A percentile compares a stretch with the other conserved stretches of the same genome.
These are phyloP conservation scores for Hymenoscyphus infarciens DNA, from an alignment of 2,329 filamentous ascomycete genomes.

Conservation along the genomic window DNA sequence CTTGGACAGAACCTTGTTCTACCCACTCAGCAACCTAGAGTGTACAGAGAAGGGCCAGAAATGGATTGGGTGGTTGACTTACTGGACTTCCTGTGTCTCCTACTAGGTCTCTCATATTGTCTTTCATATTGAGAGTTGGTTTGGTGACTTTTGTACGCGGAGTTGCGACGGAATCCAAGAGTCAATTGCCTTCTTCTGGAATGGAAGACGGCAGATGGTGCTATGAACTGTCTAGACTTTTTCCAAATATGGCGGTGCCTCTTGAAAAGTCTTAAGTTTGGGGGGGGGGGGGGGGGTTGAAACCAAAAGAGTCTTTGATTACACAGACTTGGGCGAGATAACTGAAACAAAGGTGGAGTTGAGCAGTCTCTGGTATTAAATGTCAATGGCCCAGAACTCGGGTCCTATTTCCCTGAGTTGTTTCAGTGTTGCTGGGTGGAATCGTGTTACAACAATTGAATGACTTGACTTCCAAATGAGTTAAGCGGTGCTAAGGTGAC, in stretches of 20 bases:
- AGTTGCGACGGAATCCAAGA: background rate
- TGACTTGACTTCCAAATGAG: too few species aligned
- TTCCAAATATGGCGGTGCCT: background rate
- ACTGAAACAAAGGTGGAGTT: background rate
- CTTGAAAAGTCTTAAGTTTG: background rate
- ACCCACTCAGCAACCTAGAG: background rate
- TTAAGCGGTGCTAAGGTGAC: background rate
- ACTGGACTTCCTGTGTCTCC: background rate
- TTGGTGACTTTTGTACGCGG: background rate
- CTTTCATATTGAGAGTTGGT: background rate
- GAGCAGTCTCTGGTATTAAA: background rate
- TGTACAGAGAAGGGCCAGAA: background rate
- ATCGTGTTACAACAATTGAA: too few species aligned
- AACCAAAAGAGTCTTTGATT: background rate
- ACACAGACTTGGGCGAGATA: background rate
- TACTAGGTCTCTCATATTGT: background rate
- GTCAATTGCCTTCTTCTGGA: background rate
- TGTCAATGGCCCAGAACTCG: background rate
- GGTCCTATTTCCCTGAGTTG: background rate
- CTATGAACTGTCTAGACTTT: too few species aligned
- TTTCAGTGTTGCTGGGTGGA: too few species aligned
- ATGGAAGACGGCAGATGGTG: background rate
- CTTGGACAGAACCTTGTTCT: background rate
- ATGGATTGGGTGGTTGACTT: background rate
- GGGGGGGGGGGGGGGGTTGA: background rate